These are phyloP conservation scores for Podosphaera aphanis DNA, from an alignment of 2,329 filamentous ascomycete genomes.

Conservation along the genomic window DNA sequence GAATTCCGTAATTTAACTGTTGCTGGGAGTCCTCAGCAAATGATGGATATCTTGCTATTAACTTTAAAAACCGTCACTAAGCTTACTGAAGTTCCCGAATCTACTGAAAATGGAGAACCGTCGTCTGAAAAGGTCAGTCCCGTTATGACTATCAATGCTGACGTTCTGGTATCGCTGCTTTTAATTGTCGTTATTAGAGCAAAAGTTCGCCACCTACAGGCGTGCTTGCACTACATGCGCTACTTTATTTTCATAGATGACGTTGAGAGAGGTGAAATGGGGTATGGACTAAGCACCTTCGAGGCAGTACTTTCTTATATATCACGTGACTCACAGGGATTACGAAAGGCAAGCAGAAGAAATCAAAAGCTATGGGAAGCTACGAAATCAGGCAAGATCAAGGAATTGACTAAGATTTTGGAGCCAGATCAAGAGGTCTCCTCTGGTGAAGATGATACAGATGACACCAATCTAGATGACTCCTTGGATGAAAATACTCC, in stretches of 20 bases:
- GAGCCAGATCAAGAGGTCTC: constrained; percentile 32
- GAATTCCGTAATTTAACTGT: constrained; percentile 80
- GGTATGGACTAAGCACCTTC: constrained; percentile 86
- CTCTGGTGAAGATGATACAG: constrained; percentile 12
- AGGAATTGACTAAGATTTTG: constrained; percentile 54
- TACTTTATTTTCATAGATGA: constrained; percentile 97
- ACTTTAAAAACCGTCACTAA: constrained; percentile 59
- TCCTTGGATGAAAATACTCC: constrained; percentile 21
- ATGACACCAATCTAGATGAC: constrained; percentile 12
- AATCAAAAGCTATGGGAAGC: constrained; percentile 82
- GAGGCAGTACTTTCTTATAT: constrained; percentile 86
- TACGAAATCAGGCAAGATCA: constrained; percentile 50
- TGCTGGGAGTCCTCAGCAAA: constrained; percentile 20
- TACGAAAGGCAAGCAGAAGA: constrained; percentile 63
- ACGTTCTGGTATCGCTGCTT: constrained; percentile 76
- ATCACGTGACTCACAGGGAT: constrained; percentile 52
- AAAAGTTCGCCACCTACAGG: constrained; percentile 67
- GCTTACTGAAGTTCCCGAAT: constrained; percentile 27
- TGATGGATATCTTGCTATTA: constrained; percentile 18
- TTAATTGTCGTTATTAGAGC: constrained; percentile 83
- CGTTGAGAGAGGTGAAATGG: constrained; percentile 86
- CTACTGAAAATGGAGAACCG: constrained; percentile 11
- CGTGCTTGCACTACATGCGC: constrained; percentile 78
- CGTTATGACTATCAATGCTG: constrained; percentile 47
- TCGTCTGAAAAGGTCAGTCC: constrained; percentile 20